These are phyloP conservation scores for Tagetes patula DNA, from an alignment of 129 eudicot genomes.

Conservation along the genomic window DNA sequence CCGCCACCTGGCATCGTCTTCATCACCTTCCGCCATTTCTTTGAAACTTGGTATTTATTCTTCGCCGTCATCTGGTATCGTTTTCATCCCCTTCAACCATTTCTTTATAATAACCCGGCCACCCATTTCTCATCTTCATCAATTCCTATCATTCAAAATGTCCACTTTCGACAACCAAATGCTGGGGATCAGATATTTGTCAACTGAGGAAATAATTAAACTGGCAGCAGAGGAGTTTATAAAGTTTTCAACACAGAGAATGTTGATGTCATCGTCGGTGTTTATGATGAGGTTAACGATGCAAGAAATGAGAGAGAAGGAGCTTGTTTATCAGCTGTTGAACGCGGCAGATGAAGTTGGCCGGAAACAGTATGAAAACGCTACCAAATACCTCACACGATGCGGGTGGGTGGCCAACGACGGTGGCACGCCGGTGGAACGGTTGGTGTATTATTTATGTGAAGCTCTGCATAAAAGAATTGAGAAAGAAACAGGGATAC, in stretches of 20 bases:
- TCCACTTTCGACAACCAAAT: too few species aligned
- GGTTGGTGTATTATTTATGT: slow-evolving; percentile 46
- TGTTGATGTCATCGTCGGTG: slow-evolving; percentile 41
- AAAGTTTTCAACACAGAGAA: slow-evolving; percentile 42
- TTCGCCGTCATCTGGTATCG: too few species aligned
- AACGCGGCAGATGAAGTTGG: slow-evolving; percentile 58
- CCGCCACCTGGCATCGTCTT: too few species aligned
- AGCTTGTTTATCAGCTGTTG: slow-evolving; percentile 54
- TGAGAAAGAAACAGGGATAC: slow-evolving; percentile 41
- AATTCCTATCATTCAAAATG: too few species aligned
- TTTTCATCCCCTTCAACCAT: too few species aligned
- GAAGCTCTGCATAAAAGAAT: slow-evolving; percentile 46
- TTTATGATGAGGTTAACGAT: slow-evolving; percentile 40
- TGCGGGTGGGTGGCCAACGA: slow-evolving; percentile 47
- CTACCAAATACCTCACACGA: slow-evolving; percentile 34
- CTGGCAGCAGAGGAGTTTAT: slow-evolving; percentile 62
- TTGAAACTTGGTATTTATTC: too few species aligned
- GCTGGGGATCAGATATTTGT: slow-evolving; percentile 15
- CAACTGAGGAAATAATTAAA: slow-evolving; percentile 50
- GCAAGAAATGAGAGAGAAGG: slow-evolving; percentile 49
- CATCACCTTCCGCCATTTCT: too few species aligned
- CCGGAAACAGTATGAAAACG: slow-evolving; percentile 41
- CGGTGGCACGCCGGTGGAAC: slow-evolving; percentile 51
- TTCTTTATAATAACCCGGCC: too few species aligned
- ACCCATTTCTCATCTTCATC: too few species aligned